Percentiles rank a stretch among this genome's conserved stretches.
These are phyloP conservation scores for Pinguiococcus pyrenoidosus DNA, from an alignment of 108 stramenopile species.

Conservation along the genomic window DNA sequence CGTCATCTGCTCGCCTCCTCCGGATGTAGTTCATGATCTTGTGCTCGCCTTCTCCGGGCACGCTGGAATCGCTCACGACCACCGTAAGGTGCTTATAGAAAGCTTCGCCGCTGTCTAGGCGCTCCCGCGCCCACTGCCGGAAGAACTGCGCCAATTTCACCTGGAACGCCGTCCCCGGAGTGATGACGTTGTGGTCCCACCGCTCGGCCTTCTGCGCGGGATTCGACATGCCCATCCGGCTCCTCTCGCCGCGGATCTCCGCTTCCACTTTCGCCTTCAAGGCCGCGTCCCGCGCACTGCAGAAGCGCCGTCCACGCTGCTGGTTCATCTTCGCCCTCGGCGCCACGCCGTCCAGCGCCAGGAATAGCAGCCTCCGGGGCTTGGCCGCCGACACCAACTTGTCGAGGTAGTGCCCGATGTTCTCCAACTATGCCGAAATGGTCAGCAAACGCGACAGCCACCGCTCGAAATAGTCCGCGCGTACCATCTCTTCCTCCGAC, in stretches of 20 bases:
- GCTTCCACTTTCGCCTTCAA: slow-evolving; percentile 59
- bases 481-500: slow-evolving; percentile 82
- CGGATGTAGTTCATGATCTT: slow-evolving; percentile 93
- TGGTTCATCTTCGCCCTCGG: slow-evolving; percentile 99
- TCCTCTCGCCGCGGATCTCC: slow-evolving; percentile 47
- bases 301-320: slow-evolving; percentile 75
- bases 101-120: slow-evolving; percentile 56
- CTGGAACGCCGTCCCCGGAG: too few species aligned
- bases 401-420: slow-evolving; percentile 61
- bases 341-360: slow-evolving; percentile 92
- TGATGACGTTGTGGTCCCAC: slow-evolving; percentile 58
- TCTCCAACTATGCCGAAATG: not conserved
- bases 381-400: slow-evolving; percentile 61
- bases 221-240: slow-evolving; percentile 39
- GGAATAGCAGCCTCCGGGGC: slow-evolving; percentile 68
- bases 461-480: slow-evolving; percentile 50
- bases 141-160: not conserved
- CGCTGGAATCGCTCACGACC: slow-evolving; percentile 53
- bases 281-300: slow-evolving; percentile 72
- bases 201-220: slow-evolving; percentile 36
- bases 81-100: slow-evolving; percentile 48
- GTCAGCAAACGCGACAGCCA: not conserved
- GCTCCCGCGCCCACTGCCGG: slow-evolving; percentile 22
- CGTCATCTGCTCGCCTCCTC: slow-evolving; percentile 58
- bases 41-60: too few species aligned